Evolutionary conservation across 148 eudicot genomes (phyloP).

Genomic region (Salicornia ramosissima): DNA sequence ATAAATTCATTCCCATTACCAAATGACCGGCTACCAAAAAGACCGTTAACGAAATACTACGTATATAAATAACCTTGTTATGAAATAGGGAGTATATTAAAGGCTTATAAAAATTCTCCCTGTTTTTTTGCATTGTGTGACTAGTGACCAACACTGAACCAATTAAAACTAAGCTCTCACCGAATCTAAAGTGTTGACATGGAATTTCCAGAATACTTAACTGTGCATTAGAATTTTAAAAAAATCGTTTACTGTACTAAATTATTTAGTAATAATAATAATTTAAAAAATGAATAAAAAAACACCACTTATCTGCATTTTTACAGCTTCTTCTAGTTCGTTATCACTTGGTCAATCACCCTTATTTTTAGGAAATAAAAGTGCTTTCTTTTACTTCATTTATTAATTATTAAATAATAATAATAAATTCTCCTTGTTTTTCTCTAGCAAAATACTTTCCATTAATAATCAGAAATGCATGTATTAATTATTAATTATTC

Average conservation of each 20-base stretch:
- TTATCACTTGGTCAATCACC: constrained; percentile 29
- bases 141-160: no score
- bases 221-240: neutral
- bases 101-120: no score
- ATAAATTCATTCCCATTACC: no score
- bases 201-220: constrained; percentile 7
- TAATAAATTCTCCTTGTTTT: neutral
- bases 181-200: constrained; percentile 24
- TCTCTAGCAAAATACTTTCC: neutral
- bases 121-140: no score
- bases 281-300: neutral
- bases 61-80: no score
- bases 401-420: neutral
- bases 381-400: neutral
- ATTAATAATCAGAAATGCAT: no score
- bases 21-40: no score
- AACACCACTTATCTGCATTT: constrained; percentile 25
- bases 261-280: neutral
- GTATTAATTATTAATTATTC: no score
- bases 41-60: no score
- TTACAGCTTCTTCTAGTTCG: constrained; percentile 8
- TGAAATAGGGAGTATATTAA: no score
- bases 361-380: neutral
- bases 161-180: no score
- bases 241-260: neutral